A percentile compares a stretch with the other conserved stretches of the same genome.
Evolutionary conservation across 352 stramenopile species (phyloP).

Genomic region (Elongisporangium senticosum): DNA sequence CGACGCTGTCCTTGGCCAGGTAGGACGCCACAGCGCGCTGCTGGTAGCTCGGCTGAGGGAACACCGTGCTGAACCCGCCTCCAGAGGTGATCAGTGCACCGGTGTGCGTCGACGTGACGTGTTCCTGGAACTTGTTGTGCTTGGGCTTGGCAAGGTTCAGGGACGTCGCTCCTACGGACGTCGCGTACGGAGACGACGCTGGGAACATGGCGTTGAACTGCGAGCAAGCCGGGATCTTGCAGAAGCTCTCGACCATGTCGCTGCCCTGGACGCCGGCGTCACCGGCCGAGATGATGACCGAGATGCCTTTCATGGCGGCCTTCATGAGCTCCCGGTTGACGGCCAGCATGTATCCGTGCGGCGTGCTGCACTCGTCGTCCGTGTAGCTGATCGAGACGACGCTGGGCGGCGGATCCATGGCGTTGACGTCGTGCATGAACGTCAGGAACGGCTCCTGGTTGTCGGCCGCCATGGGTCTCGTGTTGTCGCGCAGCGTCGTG

Average conservation of each 20-base stretch:
- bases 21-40: constrained; percentile 29
- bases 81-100: constrained; percentile 66
- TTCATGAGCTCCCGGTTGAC: constrained; percentile 79
- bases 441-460: constrained; percentile 78
- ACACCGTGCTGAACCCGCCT: constrained; percentile 63
- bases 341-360: constrained; percentile 38
- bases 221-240: constrained; percentile 28
- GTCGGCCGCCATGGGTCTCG: constrained; percentile 38
- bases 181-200: constrained; percentile 70
- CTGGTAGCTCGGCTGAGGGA: constrained; percentile 44
- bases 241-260: constrained; percentile 41
- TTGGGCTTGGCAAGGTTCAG: constrained; percentile 12
- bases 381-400: constrained; percentile 83
- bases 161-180: constrained; percentile 57
- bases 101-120: constrained; percentile 39
- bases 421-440: constrained; percentile 69
- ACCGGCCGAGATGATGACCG: constrained; percentile 60
- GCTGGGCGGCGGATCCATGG: constrained; percentile 44
- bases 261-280: constrained; percentile 57
- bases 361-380: constrained; percentile 72
- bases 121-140: constrained; percentile 35
- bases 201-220: constrained; percentile 65
- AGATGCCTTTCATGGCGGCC: constrained; percentile 53
- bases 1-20: constrained; percentile 17
- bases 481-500: constrained; percentile 40